Base-by-base conservation (phyloP, 495 filamentous ascomycete genomes). In the Niebla homalea region DNA sequence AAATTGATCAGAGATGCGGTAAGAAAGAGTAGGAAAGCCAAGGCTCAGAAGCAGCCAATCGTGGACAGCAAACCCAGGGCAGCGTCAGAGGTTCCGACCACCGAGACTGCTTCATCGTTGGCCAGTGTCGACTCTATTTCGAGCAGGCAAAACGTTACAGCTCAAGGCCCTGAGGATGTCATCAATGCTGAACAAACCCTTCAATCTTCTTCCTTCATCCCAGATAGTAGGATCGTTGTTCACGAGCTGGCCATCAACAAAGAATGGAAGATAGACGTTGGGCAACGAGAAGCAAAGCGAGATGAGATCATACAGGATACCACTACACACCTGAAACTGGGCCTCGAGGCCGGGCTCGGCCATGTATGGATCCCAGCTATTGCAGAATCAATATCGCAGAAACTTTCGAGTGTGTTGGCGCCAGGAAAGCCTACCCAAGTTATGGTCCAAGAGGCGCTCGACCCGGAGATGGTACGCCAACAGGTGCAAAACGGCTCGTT, bases 181-280 rank as follows among this genome's bases (percentile, higher is more conserved):
- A 72, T 67, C 10, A 65, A 35, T 35, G 73, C 72, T 5, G 72
- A 66, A 51, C 56, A 56, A 35, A 51, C 65, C 32, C 58, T 57
- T 48, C 65, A 66, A 46, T 64, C 79, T 8, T 72, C 80, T 35
- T 79, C 79, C 15, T 67, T 85, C 23, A 70, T 96, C 29, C 89
- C 89, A 3, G 79, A 84, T 55, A 98, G 97, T 60, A 74, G 92
- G 38, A 69, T 84, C 21, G 68, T 98, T 37, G 81, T 94, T 4
- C 92, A 97, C 62, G 92, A 97, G 62, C 71, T 98, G 21, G 81
- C 89, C 32, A 84, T 98, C 56, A 89, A 97, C 62, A 84, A 83
- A 57, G 83, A 92, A 55, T 98, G 74, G 57, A 73, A 72, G 49
- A 73, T 84, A 15, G 75, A 80, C 37, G 67, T 77, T 37, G 61